Percentiles rank a stretch among this genome's conserved stretches.
These are phyloP conservation scores for Leishmania mexicana DNA, from an alignment of 208 protist species.

Conservation along the genomic window DNA sequence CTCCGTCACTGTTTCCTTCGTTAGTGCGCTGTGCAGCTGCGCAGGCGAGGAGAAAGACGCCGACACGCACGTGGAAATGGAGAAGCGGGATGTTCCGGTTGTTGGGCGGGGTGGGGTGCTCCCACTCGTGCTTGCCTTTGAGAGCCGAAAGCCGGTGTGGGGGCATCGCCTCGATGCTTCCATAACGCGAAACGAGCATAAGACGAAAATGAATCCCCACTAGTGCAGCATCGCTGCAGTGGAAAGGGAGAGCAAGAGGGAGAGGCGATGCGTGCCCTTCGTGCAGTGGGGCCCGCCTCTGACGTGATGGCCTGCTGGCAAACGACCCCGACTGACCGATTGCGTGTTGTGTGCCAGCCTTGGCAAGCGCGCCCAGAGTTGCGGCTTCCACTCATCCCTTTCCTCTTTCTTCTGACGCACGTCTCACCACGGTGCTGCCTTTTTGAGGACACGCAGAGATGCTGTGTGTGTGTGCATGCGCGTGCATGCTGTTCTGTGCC, in stretches of 20 bases:
- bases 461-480: neutral
- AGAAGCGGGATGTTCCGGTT: neutral
- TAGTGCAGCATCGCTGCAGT: neutral
- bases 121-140: neutral
- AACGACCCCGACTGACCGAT: neutral
- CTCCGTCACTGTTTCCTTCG: neutral
- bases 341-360: neutral
- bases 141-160: no score
- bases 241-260: neutral
- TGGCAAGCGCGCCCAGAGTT: neutral
- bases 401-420: neutral
- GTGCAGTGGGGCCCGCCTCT: neutral
- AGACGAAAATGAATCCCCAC: neutral
- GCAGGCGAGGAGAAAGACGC: neutral
- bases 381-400: no score
- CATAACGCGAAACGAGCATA: neutral
- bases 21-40: neutral
- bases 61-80: neutral
- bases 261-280: neutral
- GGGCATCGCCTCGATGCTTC: neutral
- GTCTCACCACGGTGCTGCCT: neutral
- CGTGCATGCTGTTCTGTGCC: no score
- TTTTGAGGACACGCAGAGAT: neutral
- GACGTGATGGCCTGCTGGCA: neutral
- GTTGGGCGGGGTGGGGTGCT: neutral